Conservation (phyloP, 805 yeast genomes). For the Zygotorulaspora chibaensis region DNA sequence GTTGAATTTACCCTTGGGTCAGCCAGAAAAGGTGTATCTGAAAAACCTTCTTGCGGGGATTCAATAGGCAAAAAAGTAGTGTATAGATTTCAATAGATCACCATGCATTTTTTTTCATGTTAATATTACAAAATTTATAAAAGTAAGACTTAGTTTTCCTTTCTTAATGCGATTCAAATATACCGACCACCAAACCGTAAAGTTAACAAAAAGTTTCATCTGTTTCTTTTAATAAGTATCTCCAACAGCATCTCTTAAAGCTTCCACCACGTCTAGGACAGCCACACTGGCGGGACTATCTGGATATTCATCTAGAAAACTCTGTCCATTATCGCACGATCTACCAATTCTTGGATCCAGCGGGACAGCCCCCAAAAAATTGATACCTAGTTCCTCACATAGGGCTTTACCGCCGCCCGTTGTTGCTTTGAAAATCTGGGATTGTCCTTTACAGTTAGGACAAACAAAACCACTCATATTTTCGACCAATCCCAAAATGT, state of each 20-base stretch:
- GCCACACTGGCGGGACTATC: constrained; percentile 93
- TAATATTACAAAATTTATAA: not conserved
- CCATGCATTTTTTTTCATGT: not conserved
- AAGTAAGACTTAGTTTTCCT: not conserved
- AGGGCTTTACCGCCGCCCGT: constrained; percentile 93
- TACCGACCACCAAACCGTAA: not conserved
- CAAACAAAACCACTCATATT: constrained; percentile 99
- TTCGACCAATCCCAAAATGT: constrained; percentile 85
- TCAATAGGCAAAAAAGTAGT: not conserved
- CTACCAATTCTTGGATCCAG: constrained; percentile 91
- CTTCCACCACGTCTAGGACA: constrained; percentile 76
- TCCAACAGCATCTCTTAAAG: constrained; percentile 53
- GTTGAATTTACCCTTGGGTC: constrained; percentile 24
- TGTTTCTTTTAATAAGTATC: constrained; percentile 17
- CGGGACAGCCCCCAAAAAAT: constrained; percentile 89
- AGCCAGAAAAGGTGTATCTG: constrained; percentile 33
- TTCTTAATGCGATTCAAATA: not conserved
- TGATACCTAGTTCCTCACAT: constrained; percentile 72
- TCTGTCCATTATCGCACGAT: constrained; percentile 81
- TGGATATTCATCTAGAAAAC: constrained; percentile 76
- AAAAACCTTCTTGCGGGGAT: constrained; percentile 27
- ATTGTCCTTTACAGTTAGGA: constrained; percentile 87
- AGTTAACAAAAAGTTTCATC: not conserved
- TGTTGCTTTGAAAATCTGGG: constrained; percentile 86
- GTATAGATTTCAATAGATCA: not conserved